Conservation (phyloP, 129 eudicot genomes). For the Oenanthe sinensis region DNA sequence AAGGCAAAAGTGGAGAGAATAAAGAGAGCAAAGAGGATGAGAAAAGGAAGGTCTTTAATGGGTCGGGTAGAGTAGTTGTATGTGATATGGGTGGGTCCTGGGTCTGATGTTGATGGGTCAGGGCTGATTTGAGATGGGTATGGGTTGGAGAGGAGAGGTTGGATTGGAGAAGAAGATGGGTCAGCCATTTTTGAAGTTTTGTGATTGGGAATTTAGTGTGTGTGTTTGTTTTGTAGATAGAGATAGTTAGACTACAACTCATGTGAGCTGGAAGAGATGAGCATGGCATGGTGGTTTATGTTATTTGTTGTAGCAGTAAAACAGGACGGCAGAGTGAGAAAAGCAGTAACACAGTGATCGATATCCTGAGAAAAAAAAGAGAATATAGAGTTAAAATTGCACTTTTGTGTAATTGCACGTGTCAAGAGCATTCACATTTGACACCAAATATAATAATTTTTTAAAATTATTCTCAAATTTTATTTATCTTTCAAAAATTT, state of each 20-base stretch:
- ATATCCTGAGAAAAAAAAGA: too few species aligned
- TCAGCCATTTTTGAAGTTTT: background rate
- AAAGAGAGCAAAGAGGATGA: conserved; percentile 55
- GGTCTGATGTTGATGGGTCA: conserved; percentile 23
- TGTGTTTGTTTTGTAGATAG: background rate
- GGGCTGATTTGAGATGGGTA: conserved; percentile 24
- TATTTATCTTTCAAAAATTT: too few species aligned
- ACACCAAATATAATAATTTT: too few species aligned
- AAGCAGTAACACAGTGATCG: too few species aligned
- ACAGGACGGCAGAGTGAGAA: too few species aligned
- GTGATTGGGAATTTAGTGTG: background rate
- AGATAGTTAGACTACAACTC: too few species aligned
- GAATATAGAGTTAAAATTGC: too few species aligned
- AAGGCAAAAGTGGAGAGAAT: conserved; percentile 59
- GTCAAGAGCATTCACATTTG: too few species aligned
- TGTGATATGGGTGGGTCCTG: conserved; percentile 57
- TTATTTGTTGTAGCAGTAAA: too few species aligned
- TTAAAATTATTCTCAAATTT: too few species aligned
- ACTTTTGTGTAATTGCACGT: too few species aligned
- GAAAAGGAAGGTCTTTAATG: conserved; percentile 62
- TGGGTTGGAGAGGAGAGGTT: conserved; percentile 33
- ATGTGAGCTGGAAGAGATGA: background rate
- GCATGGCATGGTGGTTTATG: background rate
- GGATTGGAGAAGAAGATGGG: conserved; percentile 26
- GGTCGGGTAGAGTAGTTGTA: conserved; percentile 49